Evolutionary conservation across 768 basidiomycete species (phyloP).

Genomic region (Pulveroboletus sp.): DNA sequence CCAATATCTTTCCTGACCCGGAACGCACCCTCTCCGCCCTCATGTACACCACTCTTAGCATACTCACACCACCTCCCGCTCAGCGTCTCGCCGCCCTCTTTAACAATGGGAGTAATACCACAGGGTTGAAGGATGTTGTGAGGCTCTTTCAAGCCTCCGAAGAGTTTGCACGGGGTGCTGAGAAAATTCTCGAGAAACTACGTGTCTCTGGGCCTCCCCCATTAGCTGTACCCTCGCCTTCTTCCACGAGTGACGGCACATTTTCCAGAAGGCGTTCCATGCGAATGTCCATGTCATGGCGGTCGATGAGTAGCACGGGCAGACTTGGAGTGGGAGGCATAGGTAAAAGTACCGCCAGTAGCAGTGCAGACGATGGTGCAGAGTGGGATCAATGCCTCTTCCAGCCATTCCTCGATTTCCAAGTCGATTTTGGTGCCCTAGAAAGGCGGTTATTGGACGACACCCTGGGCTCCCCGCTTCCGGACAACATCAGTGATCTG

Average conservation of each 20-base stretch:
- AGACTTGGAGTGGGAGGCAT: conserved; percentile 12
- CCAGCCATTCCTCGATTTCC: conserved; percentile 91
- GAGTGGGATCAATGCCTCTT: conserved; percentile 93
- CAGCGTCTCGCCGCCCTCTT: conserved; percentile 71
- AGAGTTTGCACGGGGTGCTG: conserved; percentile 70
- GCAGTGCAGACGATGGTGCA: conserved; percentile 19
- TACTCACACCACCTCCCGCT: conserved; percentile 75
- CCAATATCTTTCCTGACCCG: conserved; percentile 86
- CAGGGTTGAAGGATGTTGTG: conserved; percentile 67
- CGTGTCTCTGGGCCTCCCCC: conserved; percentile 33
- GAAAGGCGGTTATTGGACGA: conserved; percentile 70
- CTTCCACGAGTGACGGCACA: conserved; percentile 21
- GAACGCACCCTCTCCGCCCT: conserved; percentile 71
- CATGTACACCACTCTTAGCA: conserved; percentile 74
- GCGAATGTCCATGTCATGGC: conserved; percentile 63
- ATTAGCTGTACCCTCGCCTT: conserved; percentile 15
- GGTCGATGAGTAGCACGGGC: conserved; percentile 33
- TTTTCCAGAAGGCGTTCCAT: conserved; percentile 51
- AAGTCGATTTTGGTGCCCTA: conserved; percentile 74
- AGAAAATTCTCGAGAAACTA: conserved; percentile 76
- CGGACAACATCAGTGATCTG: conserved; percentile 17
- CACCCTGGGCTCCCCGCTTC: conserved; percentile 45
- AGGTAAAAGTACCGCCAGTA: background rate
- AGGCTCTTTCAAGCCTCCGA: conserved; percentile 68
- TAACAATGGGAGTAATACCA: conserved; percentile 48